Evolutionary conservation across 208 protist species (phyloP).

Genomic region (Naegleria gruberi): DNA sequence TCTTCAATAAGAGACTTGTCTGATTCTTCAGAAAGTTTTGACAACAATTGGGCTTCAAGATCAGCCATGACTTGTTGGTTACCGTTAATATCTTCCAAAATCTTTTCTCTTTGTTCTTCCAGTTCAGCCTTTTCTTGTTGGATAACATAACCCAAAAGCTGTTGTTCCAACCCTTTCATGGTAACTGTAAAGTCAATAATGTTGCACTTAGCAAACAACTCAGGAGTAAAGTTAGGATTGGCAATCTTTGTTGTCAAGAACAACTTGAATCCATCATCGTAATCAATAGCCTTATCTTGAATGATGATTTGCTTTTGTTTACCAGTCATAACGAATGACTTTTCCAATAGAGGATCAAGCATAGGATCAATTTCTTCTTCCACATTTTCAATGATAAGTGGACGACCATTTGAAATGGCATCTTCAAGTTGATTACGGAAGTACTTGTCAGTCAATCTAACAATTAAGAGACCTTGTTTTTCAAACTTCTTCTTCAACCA

Average conservation of each 20-base stretch:
- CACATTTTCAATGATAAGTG: constrained; percentile 91
- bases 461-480: constrained; percentile 68
- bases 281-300: constrained; percentile 79
- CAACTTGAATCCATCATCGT: constrained; percentile 82
- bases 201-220: constrained; percentile 92
- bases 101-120: constrained; percentile 86
- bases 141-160: constrained; percentile 91
- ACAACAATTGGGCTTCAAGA: constrained; percentile 84
- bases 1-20: constrained; percentile 83
- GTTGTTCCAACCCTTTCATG: constrained; percentile 92
- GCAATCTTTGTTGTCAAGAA: constrained; percentile 95
- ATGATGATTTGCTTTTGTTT: constrained; percentile 74
- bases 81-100: constrained; percentile 88
- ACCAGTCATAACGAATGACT: constrained; percentile 74
- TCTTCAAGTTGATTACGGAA: constrained; percentile 87
- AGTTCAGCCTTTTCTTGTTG: constrained; percentile 91
- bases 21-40: constrained; percentile 78
- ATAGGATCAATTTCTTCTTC: constrained; percentile 94
- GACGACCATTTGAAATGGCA: constrained; percentile 69
- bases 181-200: constrained; percentile 99
- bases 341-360: constrained; percentile 94
- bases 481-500: constrained; percentile 86
- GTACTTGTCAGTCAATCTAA: constrained; percentile 77
- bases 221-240: constrained; percentile 95
- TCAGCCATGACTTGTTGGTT: constrained; percentile 87